Base-by-base conservation (phyloP, 495 filamentous ascomycete genomes). In the Hypoxylon subgilvum region DNA sequence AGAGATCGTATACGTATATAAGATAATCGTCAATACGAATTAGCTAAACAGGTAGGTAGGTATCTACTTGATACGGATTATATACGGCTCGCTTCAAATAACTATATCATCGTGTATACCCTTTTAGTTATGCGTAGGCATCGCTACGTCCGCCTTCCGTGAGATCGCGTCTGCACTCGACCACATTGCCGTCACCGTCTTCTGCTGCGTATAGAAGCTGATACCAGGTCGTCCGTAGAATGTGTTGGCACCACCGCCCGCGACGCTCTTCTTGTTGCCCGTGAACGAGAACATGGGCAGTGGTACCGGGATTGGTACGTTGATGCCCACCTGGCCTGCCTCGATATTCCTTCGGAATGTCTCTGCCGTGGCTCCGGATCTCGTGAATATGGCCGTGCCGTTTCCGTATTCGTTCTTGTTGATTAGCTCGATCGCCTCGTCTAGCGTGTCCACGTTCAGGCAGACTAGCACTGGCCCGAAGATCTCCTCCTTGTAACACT, bases 241-340 rank as follows among this genome's bases (percentile, higher is more conserved):
- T 7, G 90, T 93, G 75, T 86, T 96, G 31, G 89, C 92, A 50
- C 94, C 93, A 17, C 92, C 91, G 31, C 94, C 94, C 0, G 94
- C 94, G 40, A 98, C 82, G 69, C 88, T 92, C 80, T 88, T 91
- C 86, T 98, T 98, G 76, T 97, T 98, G 46, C 94, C 94, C 14
- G 94, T 98, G 77, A 98, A 98, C 45, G 84, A 89, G 76, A 97
- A 98, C 89, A 97, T 95, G 66, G 93, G 90, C 31, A 95, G 79
- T 12, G 94, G 93, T 3, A 96, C 92, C 6, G 83, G 83, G 52
- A 93, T 92, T 18, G 90, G 90, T 14, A 92, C 88, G 61, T 92
- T 92, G 72, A 91, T 86, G 23, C 88, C 88, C 9, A 91, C 85
- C 74, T 90, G 88, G 6, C 88, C 88, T 44, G 86, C 87, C 69